Base-by-base conservation (phyloP, 495 filamentous ascomycete species). In the Penicillium verhagenii region DNA sequence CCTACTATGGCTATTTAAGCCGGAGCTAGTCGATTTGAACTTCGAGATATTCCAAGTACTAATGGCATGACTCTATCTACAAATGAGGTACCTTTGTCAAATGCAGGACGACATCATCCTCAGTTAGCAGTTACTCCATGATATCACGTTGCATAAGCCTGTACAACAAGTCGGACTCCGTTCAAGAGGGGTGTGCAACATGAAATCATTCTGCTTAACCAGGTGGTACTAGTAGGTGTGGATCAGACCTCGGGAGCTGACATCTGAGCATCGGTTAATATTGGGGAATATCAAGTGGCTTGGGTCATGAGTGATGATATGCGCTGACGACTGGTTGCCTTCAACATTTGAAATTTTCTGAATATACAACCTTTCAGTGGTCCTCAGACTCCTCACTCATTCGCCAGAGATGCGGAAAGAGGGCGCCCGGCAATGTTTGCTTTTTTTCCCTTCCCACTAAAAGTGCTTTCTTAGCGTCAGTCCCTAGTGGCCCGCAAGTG, bases 121-220 rank as follows among this genome's bases (percentile, higher is more conserved):
- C 42, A n/a, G n/a, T n/a, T n/a, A n/a, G n/a, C n/a, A n/a, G n/a
- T 33, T n/a, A 11, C 13, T 8, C 43, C 43, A 61, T 62, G 63
- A 65, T 61, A 55, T 66, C 60, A 60, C 24, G 23, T 24, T 60
- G 57, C 57, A 66, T 50, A 48, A 23, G 11, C n/a, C 26, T 29
- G n/a, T 48, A 33, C 26, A 21, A 48, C 16, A 26, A n/a, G 35
- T 33, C 44, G 25, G 51, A 47, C 29, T 48, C 28, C 45, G 45
- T 13, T 13, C 21, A 26, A 42, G 10, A n/a, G 45, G 7, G 45
- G 28, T 20, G 13, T 33, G 24, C 26, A 21, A 48, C 16, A 11
- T 13, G 16, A 35, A 19, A 16, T 16, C 1, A 21, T 19, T 42
- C 13, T 42, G 38, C 7, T 42, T n/a, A n/a, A 9, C 13, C 18